A percentile compares a stretch with the other conserved stretches of the same genome.
Conservation (phyloP, 2,329 filamentous ascomycete genomes). For the Hirsutella thompsonii region DNA sequence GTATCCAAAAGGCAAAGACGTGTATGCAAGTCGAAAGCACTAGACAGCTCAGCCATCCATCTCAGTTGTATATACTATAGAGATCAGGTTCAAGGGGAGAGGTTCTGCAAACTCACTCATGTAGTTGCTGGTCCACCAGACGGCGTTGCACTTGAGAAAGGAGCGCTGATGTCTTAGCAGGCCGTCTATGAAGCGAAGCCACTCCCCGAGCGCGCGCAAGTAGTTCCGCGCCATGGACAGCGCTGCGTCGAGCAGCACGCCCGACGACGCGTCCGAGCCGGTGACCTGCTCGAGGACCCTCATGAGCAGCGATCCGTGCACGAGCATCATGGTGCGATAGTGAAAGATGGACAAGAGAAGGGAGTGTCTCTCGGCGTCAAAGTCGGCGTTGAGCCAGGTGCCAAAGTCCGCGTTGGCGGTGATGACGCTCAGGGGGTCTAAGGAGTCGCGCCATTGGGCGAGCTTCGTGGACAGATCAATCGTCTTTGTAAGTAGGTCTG, state of each 20-base stretch:
- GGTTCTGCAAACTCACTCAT: constrained; percentile 14
- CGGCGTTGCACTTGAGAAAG: constrained; percentile 13
- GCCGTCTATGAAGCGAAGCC: constrained; percentile 8
- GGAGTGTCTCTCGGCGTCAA: constrained; percentile 4
- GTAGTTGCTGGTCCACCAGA: constrained; percentile 20
- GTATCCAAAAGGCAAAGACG: constrained; percentile 14
- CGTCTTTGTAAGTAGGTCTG: constrained; percentile 7
- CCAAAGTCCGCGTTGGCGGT: constrained; percentile 1
- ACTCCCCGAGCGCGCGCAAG: constrained; percentile 7
- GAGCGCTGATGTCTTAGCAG: constrained; percentile 7
- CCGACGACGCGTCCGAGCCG: constrained; percentile 2
- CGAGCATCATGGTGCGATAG: constrained; percentile 4
- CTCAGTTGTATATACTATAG: neutral
- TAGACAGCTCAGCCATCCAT: neutral
- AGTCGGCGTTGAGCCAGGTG: constrained; percentile 1
- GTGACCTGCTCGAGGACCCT: constrained; percentile 7
- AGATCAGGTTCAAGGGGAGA: too few relatives aligned
- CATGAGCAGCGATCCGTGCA: constrained; percentile 7
- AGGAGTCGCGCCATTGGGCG: constrained; percentile 6
- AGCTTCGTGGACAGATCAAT: constrained; percentile 8
- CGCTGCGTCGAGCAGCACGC: constrained; percentile 6
- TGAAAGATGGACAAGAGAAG: constrained; percentile 6
- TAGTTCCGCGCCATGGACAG: constrained; percentile 11
- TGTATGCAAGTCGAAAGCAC: constrained; percentile 15
- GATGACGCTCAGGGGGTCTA: constrained; percentile 3